Conservation (phyloP, 768 basidiomycete species). For the Kwoniella sp. region DNA sequence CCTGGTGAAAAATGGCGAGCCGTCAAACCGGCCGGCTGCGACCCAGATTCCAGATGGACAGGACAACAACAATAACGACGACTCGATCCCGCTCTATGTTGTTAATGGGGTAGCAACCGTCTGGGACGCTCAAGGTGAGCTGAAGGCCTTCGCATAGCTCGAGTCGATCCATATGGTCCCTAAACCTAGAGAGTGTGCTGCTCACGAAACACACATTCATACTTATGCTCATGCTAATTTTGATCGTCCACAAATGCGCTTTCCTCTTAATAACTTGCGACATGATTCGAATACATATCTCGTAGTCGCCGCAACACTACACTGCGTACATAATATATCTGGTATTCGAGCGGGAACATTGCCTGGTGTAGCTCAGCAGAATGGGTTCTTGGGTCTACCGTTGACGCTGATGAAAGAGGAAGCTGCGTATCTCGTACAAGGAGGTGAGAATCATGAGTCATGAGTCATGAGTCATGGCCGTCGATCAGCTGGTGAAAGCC, state of each 20-base stretch:
- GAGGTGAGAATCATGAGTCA: constrained; percentile 61
- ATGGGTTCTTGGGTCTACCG: constrained; percentile 92
- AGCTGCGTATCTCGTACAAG: constrained; percentile 79
- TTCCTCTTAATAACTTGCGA: too few species aligned
- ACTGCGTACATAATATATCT: constrained; percentile 77
- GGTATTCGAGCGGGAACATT: constrained; percentile 87
- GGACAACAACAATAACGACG: constrained; percentile 8
- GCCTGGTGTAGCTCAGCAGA: constrained; percentile 92
- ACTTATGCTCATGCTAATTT: too few species aligned
- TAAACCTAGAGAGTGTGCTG: too few species aligned
- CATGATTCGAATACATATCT: too few species aligned
- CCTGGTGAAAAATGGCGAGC: constrained; percentile 18
- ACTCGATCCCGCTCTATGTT: constrained; percentile 66
- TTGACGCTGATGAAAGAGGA: constrained; percentile 87
- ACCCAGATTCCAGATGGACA: background rate
- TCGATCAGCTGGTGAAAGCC: too few species aligned
- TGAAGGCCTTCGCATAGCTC: background rate
- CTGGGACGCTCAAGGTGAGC: constrained; percentile 82
- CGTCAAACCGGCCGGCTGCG: constrained; percentile 3
- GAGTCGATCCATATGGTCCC: background rate
- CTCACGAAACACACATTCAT: too few species aligned
- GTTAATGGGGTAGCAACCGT: constrained; percentile 79
- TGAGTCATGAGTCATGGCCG: too few species aligned
- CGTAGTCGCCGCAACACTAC: constrained; percentile 77
- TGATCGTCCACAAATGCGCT: too few species aligned